Conservation (phyloP, 176 grass and related monocot species). For the Raddia distichophylla region DNA sequence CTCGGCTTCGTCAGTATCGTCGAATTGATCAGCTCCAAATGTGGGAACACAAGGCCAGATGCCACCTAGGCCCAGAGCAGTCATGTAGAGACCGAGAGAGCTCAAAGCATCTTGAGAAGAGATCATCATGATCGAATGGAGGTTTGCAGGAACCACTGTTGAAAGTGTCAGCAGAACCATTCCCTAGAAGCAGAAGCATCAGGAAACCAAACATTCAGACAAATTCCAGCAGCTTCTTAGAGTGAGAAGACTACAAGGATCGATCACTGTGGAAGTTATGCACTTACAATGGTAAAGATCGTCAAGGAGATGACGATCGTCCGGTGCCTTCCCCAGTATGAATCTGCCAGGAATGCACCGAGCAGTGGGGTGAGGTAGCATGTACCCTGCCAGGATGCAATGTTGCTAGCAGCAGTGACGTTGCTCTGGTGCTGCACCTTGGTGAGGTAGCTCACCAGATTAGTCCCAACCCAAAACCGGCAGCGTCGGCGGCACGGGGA, state of each 20-base stretch:
- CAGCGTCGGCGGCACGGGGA: too few species aligned
- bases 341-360: conserved; percentile 43
- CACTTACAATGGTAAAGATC: conserved; percentile 26
- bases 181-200: background rate
- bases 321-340: too few species aligned
- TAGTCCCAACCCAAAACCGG: conserved; percentile 51
- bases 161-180: conserved; percentile 47
- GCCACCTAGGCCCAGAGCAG: too few species aligned
- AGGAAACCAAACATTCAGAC: too few species aligned
- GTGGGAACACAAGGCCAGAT: too few species aligned
- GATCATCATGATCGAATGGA: background rate
- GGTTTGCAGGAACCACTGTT: conserved; percentile 6
- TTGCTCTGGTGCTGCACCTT: conserved; percentile 58
- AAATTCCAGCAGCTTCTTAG: too few species aligned
- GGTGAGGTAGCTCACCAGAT: conserved; percentile 60
- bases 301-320: too few species aligned
- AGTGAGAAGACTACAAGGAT: too few species aligned
- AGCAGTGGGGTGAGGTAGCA: conserved; percentile 63
- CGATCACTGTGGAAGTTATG: too few species aligned
- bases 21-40: conserved; percentile 21
- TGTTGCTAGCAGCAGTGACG: conserved; percentile 52
- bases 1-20: conserved; percentile 49
- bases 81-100: conserved; percentile 33
- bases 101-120: conserved; percentile 26
- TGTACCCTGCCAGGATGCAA: conserved; percentile 62